Evolutionary conservation across 2,329 filamentous ascomycete genomes (phyloP).

Genomic region (Colletotrichum filicis): DNA sequence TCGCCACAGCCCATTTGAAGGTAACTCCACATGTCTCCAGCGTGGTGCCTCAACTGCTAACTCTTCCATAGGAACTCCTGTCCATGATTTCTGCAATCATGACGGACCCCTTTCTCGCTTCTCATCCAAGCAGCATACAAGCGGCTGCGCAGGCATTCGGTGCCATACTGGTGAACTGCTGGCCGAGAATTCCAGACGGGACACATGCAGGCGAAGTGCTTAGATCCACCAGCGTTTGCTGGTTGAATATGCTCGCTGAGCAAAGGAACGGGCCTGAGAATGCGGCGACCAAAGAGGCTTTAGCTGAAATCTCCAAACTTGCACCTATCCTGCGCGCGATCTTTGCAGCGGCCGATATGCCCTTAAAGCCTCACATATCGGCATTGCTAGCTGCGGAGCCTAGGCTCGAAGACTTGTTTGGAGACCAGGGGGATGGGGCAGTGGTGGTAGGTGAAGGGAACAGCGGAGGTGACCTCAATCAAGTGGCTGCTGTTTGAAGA

Average conservation of each 20-base stretch:
- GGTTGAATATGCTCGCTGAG: slow-evolving; percentile 64
- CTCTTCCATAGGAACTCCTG: slow-evolving; percentile 66
- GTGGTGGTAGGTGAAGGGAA: background rate
- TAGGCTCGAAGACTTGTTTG: slow-evolving; percentile 39
- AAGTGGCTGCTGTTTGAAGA: slow-evolving; percentile 89
- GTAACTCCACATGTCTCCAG: slow-evolving; percentile 46
- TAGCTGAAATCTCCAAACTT: slow-evolving; percentile 45
- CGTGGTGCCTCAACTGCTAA: slow-evolving; percentile 9
- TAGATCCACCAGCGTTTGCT: slow-evolving; percentile 70
- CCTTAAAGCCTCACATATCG: slow-evolving; percentile 43
- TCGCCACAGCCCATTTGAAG: slow-evolving; percentile 75
- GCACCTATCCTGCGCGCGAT: slow-evolving; percentile 47
- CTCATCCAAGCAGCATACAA: slow-evolving; percentile 63
- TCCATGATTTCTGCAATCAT: slow-evolving; percentile 74
- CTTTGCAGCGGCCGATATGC: slow-evolving; percentile 22
- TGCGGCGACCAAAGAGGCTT: slow-evolving; percentile 40
- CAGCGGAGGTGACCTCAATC: slow-evolving; percentile 51
- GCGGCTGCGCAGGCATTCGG: slow-evolving; percentile 65
- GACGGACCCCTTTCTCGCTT: slow-evolving; percentile 73
- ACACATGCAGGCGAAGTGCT: slow-evolving; percentile 73
- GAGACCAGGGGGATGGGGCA: background rate
- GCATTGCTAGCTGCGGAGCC: slow-evolving; percentile 46
- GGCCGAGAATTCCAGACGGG: slow-evolving; percentile 70
- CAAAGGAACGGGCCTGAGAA: slow-evolving; percentile 40
- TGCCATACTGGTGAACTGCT: slow-evolving; percentile 69